Evolutionary conservation across 2,329 filamentous ascomycete genomes (phyloP).

Genomic region (Alternaria rosae): DNA sequence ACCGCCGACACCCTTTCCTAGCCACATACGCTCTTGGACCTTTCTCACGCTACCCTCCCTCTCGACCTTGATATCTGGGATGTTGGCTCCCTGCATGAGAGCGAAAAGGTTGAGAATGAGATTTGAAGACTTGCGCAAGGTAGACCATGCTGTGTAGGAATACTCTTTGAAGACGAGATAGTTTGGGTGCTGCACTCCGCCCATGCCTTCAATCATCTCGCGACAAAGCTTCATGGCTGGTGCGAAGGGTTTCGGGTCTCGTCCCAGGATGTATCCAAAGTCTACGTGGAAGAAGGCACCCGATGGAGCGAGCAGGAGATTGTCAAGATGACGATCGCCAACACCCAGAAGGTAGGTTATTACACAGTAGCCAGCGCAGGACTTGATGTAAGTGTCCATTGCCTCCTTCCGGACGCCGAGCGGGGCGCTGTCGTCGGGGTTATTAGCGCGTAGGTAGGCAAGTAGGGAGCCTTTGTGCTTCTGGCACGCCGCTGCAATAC

Average conservation of each 20-base stretch:
- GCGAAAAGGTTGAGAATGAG: constrained; percentile 95
- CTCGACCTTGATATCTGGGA: constrained; percentile 91
- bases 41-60: constrained; percentile 94
- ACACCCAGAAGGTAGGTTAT: constrained; percentile 98
- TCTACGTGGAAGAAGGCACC: constrained; percentile 98
- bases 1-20: constrained; percentile 62
- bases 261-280: constrained; percentile 96
- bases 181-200: constrained; percentile 78
- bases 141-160: constrained; percentile 92
- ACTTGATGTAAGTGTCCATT: constrained; percentile 94
- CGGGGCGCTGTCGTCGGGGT: constrained; percentile 82
- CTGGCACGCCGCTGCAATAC: constrained; percentile 79
- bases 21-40: constrained; percentile 90
- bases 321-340: constrained; percentile 94
- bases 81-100: constrained; percentile 96
- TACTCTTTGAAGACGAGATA: constrained; percentile 94
- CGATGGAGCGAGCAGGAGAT: constrained; percentile 86
- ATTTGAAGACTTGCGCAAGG: constrained; percentile 86
- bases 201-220: constrained; percentile 99
- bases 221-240: constrained; percentile 96
- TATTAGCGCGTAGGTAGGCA: constrained; percentile 85
- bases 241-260: constrained; percentile 96
- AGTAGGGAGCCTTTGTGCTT: constrained; percentile 83
- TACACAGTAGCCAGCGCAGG: constrained; percentile 96
- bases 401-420: constrained; percentile 89